These are phyloP conservation scores for Otatea glauca DNA, from an alignment of 176 grass and related monocot genomes.

Conservation along the genomic window DNA sequence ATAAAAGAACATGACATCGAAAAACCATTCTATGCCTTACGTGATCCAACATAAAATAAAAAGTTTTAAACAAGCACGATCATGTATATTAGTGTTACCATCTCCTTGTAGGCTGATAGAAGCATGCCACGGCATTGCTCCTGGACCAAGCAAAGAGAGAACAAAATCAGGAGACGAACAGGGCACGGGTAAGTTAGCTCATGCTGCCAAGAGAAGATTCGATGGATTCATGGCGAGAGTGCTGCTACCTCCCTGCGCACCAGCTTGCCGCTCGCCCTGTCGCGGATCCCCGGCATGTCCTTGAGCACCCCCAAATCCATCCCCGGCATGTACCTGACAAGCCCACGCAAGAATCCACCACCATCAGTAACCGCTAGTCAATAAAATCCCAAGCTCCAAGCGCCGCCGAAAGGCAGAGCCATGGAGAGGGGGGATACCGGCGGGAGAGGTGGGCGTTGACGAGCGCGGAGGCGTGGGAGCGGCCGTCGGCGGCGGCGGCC, in stretches of 20 bases:
- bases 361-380: neutral
- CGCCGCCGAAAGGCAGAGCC: neutral
- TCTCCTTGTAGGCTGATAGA: conserved; percentile 70
- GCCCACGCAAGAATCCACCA: neutral
- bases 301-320: conserved; percentile 77
- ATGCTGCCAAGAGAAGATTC: conserved; percentile 2
- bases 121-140: conserved; percentile 54
- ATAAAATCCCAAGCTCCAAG: conserved; percentile 16
- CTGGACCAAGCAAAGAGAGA: conserved; percentile 49
- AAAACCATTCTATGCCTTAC: neutral
- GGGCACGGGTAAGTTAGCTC: neutral
- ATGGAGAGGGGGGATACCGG: conserved; percentile 42
- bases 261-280: conserved; percentile 73
- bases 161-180: conserved; percentile 35
- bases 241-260: conserved; percentile 60
- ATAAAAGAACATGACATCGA: conserved; percentile 21
- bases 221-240: conserved; percentile 4
- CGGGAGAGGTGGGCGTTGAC: conserved; percentile 62
- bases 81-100: conserved; percentile 53
- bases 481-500: conserved; percentile 38
- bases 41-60: neutral
- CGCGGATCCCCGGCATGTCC: conserved; percentile 73
- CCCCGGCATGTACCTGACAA: conserved; percentile 56
- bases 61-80: neutral
- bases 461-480: conserved; percentile 56